Conservation (phyloP, 116 monocot species). For the Posidonia oceanica region DNA sequence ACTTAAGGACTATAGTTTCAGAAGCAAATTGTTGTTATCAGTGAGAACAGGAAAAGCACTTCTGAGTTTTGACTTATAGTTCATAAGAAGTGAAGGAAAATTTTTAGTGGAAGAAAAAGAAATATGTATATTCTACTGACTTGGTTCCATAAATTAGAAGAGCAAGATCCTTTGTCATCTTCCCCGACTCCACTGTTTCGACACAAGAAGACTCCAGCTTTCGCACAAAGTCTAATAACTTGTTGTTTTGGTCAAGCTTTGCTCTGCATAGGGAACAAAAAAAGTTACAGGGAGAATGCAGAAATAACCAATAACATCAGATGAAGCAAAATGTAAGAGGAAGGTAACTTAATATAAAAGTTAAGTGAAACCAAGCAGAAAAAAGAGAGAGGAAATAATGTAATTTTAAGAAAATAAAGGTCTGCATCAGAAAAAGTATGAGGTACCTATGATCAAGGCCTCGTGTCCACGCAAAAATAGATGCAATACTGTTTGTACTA, state of each 20-base stretch:
- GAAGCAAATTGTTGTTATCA: not conserved
- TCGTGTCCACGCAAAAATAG: constrained; percentile 93
- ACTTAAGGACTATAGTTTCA: not conserved
- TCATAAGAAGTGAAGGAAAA: not conserved
- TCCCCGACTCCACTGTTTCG: constrained; percentile 74
- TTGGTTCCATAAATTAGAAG: constrained; percentile 69
- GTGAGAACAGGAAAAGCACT: not conserved
- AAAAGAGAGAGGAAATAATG: not conserved
- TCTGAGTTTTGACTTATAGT: not conserved
- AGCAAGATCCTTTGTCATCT: constrained; percentile 95
- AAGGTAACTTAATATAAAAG: not conserved
- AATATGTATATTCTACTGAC: constrained; percentile 23
- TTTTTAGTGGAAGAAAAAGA: not conserved
- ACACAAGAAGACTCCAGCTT: constrained; percentile 70
- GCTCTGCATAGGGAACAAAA: constrained; percentile 36
- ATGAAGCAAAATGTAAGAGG: not conserved
- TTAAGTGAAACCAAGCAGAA: not conserved
- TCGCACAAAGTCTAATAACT: constrained; percentile 44
- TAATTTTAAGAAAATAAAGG: not conserved
- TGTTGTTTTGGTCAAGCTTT: constrained; percentile 64
- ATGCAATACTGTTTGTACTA: constrained; percentile 90
- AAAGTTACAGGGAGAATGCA: not conserved
- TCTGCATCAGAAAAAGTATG: not conserved
- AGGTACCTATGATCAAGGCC: constrained; percentile 72
- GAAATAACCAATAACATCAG: not conserved